Evolutionary conservation across 1,284 basidiomycete species (phyloP).

Genomic region (Farysia itapuensis): DNA sequence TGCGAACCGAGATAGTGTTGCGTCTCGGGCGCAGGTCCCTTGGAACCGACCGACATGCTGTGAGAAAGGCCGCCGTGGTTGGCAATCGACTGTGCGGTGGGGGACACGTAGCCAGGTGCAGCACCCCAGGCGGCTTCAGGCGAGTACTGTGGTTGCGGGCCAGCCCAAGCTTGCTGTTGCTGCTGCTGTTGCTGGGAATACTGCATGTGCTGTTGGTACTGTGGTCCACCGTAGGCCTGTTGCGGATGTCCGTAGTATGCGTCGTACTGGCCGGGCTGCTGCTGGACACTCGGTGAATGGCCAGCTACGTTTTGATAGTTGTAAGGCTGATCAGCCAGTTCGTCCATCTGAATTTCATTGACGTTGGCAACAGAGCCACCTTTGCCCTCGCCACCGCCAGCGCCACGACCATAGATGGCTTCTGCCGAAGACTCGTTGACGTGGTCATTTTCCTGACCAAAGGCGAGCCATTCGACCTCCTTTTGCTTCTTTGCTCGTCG

Average conservation of each 20-base stretch:
- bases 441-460: constrained; percentile 45
- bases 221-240: constrained; percentile 7
- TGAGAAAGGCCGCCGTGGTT: constrained; percentile 6
- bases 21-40: too few species aligned
- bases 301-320: constrained; percentile 24
- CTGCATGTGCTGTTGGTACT: constrained; percentile 3
- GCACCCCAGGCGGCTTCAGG: constrained; percentile 26
- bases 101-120: constrained; percentile 21
- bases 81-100: constrained; percentile 16
- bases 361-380: constrained; percentile 32
- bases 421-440: constrained; percentile 39
- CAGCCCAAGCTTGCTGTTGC: constrained; percentile 11
- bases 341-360: constrained; percentile 41
- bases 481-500: constrained; percentile 34
- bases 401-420: constrained; percentile 35
- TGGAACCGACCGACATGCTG: constrained; percentile 20
- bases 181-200: constrained; percentile 19
- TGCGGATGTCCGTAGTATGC: constrained; percentile 31
- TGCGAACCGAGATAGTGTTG: constrained; percentile 11
- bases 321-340: constrained; percentile 34
- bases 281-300: constrained; percentile 19
- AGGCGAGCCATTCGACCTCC: constrained; percentile 47
- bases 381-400: constrained; percentile 28
- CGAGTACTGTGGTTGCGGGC: constrained; percentile 5
- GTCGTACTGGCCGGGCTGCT: constrained; percentile 21